Evolutionary conservation across 495 filamentous ascomycete species (phyloP).

Genomic region (Penicillium simplicissimum): DNA sequence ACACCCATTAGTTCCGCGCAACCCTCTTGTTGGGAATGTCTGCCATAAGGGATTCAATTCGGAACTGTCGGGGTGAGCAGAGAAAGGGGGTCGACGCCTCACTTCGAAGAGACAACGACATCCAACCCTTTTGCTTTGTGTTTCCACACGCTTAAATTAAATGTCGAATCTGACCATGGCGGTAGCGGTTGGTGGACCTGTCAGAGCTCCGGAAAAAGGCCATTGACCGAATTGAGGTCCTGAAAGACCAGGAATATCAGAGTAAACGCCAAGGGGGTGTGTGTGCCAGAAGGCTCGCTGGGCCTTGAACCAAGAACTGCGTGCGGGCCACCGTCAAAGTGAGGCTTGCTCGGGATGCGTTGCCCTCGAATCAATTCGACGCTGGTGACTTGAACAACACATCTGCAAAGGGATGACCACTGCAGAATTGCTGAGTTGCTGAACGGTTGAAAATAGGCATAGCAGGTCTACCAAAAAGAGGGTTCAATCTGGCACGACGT

Average conservation of each 20-base stretch:
- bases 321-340: constrained; percentile 21
- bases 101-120: constrained; percentile 38
- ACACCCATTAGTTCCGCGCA: neutral
- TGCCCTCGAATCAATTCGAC: constrained; percentile 20
- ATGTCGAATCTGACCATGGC: constrained; percentile 13
- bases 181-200: neutral
- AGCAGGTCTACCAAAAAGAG: neutral
- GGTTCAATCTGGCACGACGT: neutral
- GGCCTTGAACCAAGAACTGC: constrained; percentile 3
- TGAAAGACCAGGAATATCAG: constrained; percentile 1
- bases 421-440: neutral
- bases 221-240: neutral
- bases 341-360: constrained; percentile 25
- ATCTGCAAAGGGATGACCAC: constrained; percentile 3
- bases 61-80: constrained; percentile 24
- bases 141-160: constrained; percentile 13
- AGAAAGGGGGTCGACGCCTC: constrained; percentile 34
- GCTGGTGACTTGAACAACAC: constrained; percentile 12
- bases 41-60: constrained; percentile 19
- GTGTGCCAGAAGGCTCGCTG: neutral
- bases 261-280: neutral
- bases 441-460: neutral
- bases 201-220: neutral
- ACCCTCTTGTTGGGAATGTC: neutral
- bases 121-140: constrained; percentile 40